These are phyloP conservation scores for Gastrolobium villosum DNA, from an alignment of 306 rosid species.

Conservation along the genomic window DNA sequence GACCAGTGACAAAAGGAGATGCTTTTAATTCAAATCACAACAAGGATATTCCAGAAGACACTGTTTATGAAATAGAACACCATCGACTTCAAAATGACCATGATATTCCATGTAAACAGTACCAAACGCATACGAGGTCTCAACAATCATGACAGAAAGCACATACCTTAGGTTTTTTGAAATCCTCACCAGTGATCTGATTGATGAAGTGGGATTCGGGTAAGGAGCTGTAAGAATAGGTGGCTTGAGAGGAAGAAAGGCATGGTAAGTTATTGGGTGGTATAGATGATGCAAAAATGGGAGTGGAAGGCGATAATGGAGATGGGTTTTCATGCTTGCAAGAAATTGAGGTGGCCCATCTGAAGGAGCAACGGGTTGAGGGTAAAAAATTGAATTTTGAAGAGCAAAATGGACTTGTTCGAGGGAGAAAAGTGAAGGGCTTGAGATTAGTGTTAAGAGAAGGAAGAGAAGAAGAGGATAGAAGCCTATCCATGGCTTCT, in stretches of 20 bases:
- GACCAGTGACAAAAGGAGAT: constrained; percentile 11
- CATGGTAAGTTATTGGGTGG: constrained; percentile 38
- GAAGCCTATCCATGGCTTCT: constrained; percentile 90
- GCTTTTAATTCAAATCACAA: constrained; percentile 16
- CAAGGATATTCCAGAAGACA: constrained; percentile 19
- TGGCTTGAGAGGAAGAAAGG: constrained; percentile 36
- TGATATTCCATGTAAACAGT: background rate
- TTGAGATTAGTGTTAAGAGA: constrained; percentile 58
- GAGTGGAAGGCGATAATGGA: constrained; percentile 43
- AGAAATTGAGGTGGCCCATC: constrained; percentile 50
- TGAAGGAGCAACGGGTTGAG: constrained; percentile 41
- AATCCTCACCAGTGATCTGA: constrained; percentile 53
- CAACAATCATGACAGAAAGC: constrained; percentile 20
- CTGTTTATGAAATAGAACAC: constrained; percentile 8
- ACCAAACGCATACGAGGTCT: constrained; percentile 35
- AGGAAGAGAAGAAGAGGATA: constrained; percentile 67
- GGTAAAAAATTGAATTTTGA: constrained; percentile 55
- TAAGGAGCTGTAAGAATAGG: constrained; percentile 43
- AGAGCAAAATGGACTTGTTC: constrained; percentile 53
- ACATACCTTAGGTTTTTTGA: constrained; percentile 65
- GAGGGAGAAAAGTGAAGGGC: constrained; percentile 47
- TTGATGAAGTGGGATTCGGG: constrained; percentile 47
- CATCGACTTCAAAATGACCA: background rate
- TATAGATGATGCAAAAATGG: constrained; percentile 21
- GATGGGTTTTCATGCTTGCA: constrained; percentile 56